Base-by-base conservation (phyloP, 805 yeast species). In the Phaffomyces opuntiae region DNA sequence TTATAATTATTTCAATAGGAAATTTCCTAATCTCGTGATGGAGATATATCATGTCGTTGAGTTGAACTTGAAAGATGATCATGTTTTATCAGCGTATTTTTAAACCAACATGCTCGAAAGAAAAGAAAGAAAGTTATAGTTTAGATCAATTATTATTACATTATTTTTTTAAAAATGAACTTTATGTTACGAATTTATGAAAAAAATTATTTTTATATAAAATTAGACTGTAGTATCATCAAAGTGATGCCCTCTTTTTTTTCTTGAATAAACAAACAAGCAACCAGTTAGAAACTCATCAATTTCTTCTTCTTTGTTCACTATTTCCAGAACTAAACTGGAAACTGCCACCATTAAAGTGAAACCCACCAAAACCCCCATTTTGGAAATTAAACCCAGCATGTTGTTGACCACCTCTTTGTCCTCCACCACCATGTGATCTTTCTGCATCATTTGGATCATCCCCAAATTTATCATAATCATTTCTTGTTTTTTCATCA, bases 21-120 rank as follows among this genome's bases (percentile, higher is more conserved):
- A 80, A 58, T 93, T 91, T 60, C 99, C 99, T 1, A 71, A 74
- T 44, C 63, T 93, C 54, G 64, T 93, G 55, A 77, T 91, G 80
- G 82, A 78, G 54, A 77, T 84, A 9, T 89, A 87, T 65, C 68
- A 69, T 43, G 71, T 86, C 51, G 80, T 84, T 27, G 70, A 70
- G 46, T 69, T 70, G 42, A 70, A 80, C 49, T 62, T 88, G 52
- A 66, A 65, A n/a, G 73, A 77, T 24, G 96, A 89, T 54, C 85
- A 78, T 46, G 72, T 75, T 24, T 74, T 87, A 51, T 56, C 58
- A 44, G 63, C 68, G 11, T 79, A 68, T 50, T 74, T 73, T 41
- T 55, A 21, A 21, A 21, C 24, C 1, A 21, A 21, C 7, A 21
- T 21, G 7, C 5, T n/a, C 11, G 17, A 34, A 34, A 16, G 17